These are phyloP conservation scores for Pyrus bretschneideri DNA, from an alignment of 306 rosid species.

Conservation along the genomic window DNA sequence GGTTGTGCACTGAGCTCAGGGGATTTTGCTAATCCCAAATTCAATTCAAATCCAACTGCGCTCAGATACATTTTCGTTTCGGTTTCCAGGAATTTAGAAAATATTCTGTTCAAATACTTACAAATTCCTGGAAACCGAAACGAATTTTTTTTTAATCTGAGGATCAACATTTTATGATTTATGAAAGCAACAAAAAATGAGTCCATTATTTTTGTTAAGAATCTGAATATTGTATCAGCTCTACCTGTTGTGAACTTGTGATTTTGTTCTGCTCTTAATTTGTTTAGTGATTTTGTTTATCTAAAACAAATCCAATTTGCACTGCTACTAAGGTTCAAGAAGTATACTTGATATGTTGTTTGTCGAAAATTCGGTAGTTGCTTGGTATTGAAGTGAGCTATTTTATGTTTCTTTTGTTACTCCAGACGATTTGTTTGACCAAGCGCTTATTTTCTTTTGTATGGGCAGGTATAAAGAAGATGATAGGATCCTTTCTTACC, in stretches of 20 bases:
- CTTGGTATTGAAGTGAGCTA: neutral
- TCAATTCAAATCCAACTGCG: too few relatives aligned
- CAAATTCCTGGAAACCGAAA: neutral
- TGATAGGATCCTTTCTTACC: conserved; percentile 82
- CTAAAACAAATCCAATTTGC: neutral
- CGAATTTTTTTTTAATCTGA: neutral
- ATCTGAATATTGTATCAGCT: neutral
- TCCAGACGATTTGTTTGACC: conserved; percentile 9
- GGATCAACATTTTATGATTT: neutral
- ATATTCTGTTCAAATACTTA: neutral
- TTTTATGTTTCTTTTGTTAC: neutral
- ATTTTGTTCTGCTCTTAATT: neutral
- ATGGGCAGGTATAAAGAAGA: conserved; percentile 43
- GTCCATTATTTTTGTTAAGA: neutral
- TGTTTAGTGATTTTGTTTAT: neutral
- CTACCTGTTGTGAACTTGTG: neutral
- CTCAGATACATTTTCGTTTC: too few relatives aligned
- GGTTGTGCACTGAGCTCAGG: neutral
- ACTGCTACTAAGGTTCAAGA: neutral
- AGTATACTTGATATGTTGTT: neutral
- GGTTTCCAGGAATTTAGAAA: neutral
- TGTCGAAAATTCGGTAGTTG: neutral
- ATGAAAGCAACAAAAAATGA: neutral
- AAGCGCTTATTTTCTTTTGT: conserved; percentile 20
- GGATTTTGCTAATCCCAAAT: too few relatives aligned